These are phyloP conservation scores for Phyllosticta paracitricarpa DNA, from an alignment of 2,329 filamentous ascomycete genomes.

Conservation along the genomic window DNA sequence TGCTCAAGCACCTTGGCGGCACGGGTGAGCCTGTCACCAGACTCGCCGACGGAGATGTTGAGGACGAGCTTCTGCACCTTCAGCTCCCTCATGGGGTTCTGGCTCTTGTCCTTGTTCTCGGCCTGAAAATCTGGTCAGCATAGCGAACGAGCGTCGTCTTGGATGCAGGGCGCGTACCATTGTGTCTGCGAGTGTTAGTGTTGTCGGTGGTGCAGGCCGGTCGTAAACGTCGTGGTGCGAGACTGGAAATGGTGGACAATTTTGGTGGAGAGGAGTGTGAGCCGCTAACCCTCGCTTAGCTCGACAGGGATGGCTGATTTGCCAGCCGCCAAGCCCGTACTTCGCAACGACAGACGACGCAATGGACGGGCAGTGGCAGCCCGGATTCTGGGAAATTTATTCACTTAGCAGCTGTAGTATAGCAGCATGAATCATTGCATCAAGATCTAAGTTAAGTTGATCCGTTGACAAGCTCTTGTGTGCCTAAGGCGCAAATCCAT, in stretches of 20 bases:
- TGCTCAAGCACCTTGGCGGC: conserved; percentile 99
- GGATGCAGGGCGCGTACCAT: conserved; percentile 23
- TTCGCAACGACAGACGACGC: background rate
- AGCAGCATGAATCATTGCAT: background rate
- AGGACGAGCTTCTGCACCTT: conserved; percentile 99
- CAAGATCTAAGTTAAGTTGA: background rate
- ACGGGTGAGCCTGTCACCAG: conserved; percentile 99
- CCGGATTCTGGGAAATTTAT: background rate
- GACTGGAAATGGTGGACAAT: conserved; percentile 5
- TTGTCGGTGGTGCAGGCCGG: conserved; percentile 18
- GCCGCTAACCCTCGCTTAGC: conserved; percentile 11
- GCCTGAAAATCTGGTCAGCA: conserved; percentile 22
- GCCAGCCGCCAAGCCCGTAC: conserved; percentile 1
- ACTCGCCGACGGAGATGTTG: conserved; percentile 99
- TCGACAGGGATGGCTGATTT: conserved; percentile 5
- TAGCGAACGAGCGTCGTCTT: background rate
- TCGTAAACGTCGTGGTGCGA: conserved; percentile 15
- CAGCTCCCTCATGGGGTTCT: conserved; percentile 99
- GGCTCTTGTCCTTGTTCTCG: conserved; percentile 57
- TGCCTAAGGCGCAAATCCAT: conserved; percentile 3
- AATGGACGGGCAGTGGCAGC: background rate
- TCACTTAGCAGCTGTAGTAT: background rate
- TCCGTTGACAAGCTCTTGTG: background rate
- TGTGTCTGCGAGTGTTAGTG: conserved; percentile 29
- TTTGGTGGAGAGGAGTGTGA: conserved; percentile 11